phyloP scores from a whole-genome alignment of 2,329 filamentous ascomycete genomes.

The Colletotrichum sublineola region DNA sequence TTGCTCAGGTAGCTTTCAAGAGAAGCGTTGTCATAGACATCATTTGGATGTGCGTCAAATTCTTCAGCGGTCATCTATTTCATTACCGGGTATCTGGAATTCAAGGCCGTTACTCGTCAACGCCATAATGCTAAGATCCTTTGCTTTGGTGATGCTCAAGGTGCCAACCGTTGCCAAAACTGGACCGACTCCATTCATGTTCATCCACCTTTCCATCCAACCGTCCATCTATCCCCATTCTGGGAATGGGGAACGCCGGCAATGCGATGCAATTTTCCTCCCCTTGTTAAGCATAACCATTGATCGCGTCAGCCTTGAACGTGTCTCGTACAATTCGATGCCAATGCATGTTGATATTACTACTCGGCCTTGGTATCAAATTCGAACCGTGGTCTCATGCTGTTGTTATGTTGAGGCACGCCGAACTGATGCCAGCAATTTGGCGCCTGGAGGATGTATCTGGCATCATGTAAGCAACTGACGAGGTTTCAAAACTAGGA shows the following conservation, averaged over 20 bases:
- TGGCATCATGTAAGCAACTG: constrained; percentile 46
- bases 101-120: constrained; percentile 38
- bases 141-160: constrained; percentile 4
- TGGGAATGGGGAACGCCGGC: constrained; percentile 12
- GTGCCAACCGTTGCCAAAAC: constrained; percentile 7
- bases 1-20: neutral
- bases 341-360: neutral
- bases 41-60: too few species aligned
- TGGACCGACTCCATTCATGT: constrained; percentile 9
- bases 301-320: neutral
- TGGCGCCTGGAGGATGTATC: constrained; percentile 80
- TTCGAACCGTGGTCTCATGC: constrained; percentile 42
- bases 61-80: constrained; percentile 1
- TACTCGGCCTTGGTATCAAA: constrained; percentile 32
- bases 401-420: constrained; percentile 44
- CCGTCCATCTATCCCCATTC: neutral
- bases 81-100: constrained; percentile 36
- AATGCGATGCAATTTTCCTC: constrained; percentile 18
- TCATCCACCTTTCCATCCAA: constrained; percentile 5
- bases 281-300: neutral
- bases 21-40: neutral
- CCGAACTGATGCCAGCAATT: constrained; percentile 82
- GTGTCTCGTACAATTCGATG: neutral
- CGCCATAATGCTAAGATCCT: constrained; percentile 21
- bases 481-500: neutral